Percentiles rank a stretch among this genome's conserved stretches.
phyloP scores from a whole-genome alignment of 2,329 filamentous ascomycete species.

The Phialemoniopsis sp. region DNA sequence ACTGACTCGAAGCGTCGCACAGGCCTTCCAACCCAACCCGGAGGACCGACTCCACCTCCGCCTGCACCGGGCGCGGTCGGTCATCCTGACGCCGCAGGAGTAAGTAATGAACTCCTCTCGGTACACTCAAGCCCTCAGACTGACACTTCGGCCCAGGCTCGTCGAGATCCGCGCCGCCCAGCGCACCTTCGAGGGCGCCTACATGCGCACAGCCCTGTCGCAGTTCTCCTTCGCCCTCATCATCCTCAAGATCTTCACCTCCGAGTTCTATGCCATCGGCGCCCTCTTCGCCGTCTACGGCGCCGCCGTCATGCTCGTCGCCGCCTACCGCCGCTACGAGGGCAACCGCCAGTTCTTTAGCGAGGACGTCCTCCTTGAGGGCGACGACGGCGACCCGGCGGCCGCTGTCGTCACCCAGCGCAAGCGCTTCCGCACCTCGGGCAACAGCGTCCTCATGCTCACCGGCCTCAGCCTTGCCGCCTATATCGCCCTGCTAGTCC shows the following conservation, averaged over 20 bases:
- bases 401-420: conserved; percentile 30
- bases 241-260: conserved; percentile 93
- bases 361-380: conserved; percentile 29
- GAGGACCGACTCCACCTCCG: conserved; percentile 75
- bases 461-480: conserved; percentile 52
- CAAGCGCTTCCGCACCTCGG: conserved; percentile 59
- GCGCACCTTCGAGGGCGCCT: conserved; percentile 94
- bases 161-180: conserved; percentile 94
- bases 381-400: conserved; percentile 15
- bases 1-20: not conserved
- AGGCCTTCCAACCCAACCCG: conserved; percentile 41
- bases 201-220: conserved; percentile 88
- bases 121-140: too few species aligned
- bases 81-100: conserved; percentile 77
- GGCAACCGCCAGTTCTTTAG: conserved; percentile 93
- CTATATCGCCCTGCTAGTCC: conserved; percentile 51
- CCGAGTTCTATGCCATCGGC: conserved; percentile 96
- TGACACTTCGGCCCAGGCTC: conserved; percentile 45
- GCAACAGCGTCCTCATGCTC: conserved; percentile 57
- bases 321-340: conserved; percentile 81
- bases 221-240: conserved; percentile 95
- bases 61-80: conserved; percentile 77
- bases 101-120: conserved; percentile 30
- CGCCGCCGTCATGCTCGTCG: conserved; percentile 75
- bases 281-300: conserved; percentile 93